Conservation (phyloP, 495 filamentous ascomycete genomes). For the Podospora fimiseda region DNA sequence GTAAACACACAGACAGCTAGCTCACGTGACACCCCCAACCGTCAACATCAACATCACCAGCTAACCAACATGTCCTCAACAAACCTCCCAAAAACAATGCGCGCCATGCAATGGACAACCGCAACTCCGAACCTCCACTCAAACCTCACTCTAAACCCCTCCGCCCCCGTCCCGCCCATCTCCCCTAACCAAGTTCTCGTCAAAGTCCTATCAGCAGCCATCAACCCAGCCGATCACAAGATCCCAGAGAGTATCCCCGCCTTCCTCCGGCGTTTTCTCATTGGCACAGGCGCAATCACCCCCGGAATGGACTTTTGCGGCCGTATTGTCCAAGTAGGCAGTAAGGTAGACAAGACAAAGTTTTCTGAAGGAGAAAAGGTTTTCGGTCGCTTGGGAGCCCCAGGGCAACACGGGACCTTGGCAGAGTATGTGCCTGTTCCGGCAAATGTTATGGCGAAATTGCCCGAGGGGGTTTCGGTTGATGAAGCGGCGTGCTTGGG, state of each 20-base stretch:
- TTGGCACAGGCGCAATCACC: slow-evolving; percentile 42
- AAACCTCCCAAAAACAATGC: slow-evolving; percentile 2
- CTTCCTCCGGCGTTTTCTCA: slow-evolving; percentile 31
- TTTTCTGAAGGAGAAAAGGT: slow-evolving; percentile 49
- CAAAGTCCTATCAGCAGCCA: slow-evolving; percentile 44
- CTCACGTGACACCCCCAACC: too few species aligned
- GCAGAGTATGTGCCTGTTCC: slow-evolving; percentile 45
- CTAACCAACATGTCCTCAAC: background rate
- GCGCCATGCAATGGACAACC: background rate
- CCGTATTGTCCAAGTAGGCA: slow-evolving; percentile 42
- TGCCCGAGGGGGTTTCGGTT: slow-evolving; percentile 48
- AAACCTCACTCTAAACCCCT: background rate
- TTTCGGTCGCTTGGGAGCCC: slow-evolving; percentile 41
- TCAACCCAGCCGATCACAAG: slow-evolving; percentile 73
- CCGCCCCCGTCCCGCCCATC: background rate
- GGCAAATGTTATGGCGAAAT: slow-evolving; percentile 19
- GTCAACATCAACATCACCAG: too few species aligned
- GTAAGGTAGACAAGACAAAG: slow-evolving; percentile 15
- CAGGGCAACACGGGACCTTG: slow-evolving; percentile 44
- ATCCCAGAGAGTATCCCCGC: slow-evolving; percentile 44
- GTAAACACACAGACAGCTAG: too few species aligned
- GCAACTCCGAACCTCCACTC: background rate
- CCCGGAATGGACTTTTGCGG: slow-evolving; percentile 62
- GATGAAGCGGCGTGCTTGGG: slow-evolving; percentile 48
- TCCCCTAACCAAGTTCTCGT: slow-evolving; percentile 43